Conservation (phyloP, 495 filamentous ascomycete species). For the Ascodesmis nigricans region DNA sequence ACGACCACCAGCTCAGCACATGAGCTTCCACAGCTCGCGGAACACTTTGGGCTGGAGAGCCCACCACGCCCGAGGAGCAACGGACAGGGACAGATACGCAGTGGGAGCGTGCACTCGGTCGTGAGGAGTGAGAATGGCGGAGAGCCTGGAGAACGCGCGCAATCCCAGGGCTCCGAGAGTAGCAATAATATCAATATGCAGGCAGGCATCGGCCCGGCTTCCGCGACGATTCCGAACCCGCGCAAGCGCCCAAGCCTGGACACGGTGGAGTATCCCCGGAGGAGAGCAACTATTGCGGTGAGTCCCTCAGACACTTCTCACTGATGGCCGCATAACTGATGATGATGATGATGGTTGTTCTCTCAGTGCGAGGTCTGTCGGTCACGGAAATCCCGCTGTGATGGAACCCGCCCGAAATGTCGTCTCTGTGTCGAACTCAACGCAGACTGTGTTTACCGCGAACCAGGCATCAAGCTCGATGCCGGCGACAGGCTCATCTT, state of each 20-base stretch:
- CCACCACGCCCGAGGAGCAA: slow-evolving; percentile 3
- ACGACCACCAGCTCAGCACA: slow-evolving; percentile 13
- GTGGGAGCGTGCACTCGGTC: slow-evolving; percentile 9
- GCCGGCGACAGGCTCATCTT: slow-evolving; percentile 69
- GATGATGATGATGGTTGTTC: slow-evolving; percentile 1
- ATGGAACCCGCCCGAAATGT: slow-evolving; percentile 64
- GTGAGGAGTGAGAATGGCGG: slow-evolving; percentile 11
- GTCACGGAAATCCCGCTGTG: slow-evolving; percentile 61
- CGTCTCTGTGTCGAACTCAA: slow-evolving; percentile 62
- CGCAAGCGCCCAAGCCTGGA: slow-evolving; percentile 46
- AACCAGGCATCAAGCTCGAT: slow-evolving; percentile 71
- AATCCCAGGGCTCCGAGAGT: slow-evolving; percentile 15
- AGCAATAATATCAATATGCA: background rate
- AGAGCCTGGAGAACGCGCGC: slow-evolving; percentile 9
- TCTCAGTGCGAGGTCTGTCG: slow-evolving; percentile 63
- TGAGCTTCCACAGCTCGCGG: slow-evolving; percentile 11
- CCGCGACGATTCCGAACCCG: slow-evolving; percentile 6
- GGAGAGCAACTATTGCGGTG: slow-evolving; percentile 53
- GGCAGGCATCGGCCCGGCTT: background rate
- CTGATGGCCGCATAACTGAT: background rate
- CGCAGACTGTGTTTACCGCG: slow-evolving; percentile 62
- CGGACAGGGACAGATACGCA: background rate
- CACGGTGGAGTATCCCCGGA: slow-evolving; percentile 42
- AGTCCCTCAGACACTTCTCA: slow-evolving; percentile 12
- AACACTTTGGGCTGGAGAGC: slow-evolving; percentile 11